These are phyloP conservation scores for Diaporthe ampelina DNA, from an alignment of 2,329 filamentous ascomycete species.

Conservation along the genomic window DNA sequence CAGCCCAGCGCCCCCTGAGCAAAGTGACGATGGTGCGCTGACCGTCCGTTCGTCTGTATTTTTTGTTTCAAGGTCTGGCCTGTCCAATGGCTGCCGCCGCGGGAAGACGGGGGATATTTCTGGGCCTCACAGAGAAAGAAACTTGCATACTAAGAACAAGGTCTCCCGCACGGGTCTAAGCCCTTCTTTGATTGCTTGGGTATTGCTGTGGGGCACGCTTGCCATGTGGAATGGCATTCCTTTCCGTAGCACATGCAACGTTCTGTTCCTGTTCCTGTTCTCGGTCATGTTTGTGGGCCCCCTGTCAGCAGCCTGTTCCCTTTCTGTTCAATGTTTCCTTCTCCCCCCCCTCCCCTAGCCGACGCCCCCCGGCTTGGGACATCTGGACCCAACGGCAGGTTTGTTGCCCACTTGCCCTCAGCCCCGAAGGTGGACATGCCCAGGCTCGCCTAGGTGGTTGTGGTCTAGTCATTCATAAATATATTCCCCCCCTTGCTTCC, in stretches of 20 bases:
- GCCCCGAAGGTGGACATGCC: slow-evolving; percentile 28
- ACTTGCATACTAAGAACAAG: not conserved
- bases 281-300: slow-evolving; percentile 21
- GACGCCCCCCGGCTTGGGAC: slow-evolving; percentile 11
- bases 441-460: not conserved
- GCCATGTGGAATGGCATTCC: slow-evolving; percentile 30
- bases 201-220: slow-evolving; percentile 27
- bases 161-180: slow-evolving; percentile 18
- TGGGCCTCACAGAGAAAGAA: slow-evolving; percentile 16
- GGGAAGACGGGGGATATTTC: slow-evolving; percentile 2
- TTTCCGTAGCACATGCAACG: slow-evolving; percentile 31
- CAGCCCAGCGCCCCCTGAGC: not conserved
- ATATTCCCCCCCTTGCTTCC: slow-evolving; percentile 23
- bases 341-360: slow-evolving; percentile 15
- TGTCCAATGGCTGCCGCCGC: slow-evolving; percentile 18
- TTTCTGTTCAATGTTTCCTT: slow-evolving; percentile 10
- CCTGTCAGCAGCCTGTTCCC: too few species aligned
- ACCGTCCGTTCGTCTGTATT: slow-evolving; percentile 28
- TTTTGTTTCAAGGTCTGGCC: slow-evolving; percentile 27
- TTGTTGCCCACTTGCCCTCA: not conserved
- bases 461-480: slow-evolving; percentile 32
- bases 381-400: not conserved
- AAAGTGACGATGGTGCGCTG: slow-evolving; percentile 10
- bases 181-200: slow-evolving; percentile 15
- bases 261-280: slow-evolving; percentile 12